Evolutionary conservation across 2,329 filamentous ascomycete species (phyloP).

Genomic region (Nemania sp.): DNA sequence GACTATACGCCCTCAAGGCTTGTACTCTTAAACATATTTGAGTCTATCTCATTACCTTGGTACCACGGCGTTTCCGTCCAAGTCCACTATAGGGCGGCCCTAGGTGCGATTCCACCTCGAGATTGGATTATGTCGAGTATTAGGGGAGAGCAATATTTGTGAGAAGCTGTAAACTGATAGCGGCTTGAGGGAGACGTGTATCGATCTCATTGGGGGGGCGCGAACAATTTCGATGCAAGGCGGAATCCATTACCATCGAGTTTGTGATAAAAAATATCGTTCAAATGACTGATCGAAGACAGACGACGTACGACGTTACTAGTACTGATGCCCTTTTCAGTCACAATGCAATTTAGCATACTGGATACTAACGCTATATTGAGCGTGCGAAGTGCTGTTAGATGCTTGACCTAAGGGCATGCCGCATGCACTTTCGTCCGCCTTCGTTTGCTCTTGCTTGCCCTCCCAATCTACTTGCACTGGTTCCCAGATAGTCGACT

Average conservation of each 20-base stretch:
- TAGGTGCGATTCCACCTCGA: slow-evolving; percentile 19
- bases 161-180: slow-evolving; percentile 26
- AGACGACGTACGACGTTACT: slow-evolving; percentile 5
- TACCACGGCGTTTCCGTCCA: not conserved
- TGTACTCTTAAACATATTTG: no score
- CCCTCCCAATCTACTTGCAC: no score
- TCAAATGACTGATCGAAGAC: not conserved
- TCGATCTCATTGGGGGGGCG: slow-evolving; percentile 7
- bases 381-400: no score
- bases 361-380: no score
- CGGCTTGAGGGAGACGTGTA: slow-evolving; percentile 1
- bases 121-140: slow-evolving; percentile 27
- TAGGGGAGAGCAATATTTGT: slow-evolving; percentile 22
- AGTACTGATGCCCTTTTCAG: no score
- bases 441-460: not conserved
- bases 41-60: not conserved
- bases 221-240: slow-evolving; percentile 31
- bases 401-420: not conserved
- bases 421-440: not conserved
- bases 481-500: no score
- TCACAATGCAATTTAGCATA: no score
- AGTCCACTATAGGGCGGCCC: slow-evolving; percentile 15
- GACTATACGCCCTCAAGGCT: not conserved
- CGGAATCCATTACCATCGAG: slow-evolving; percentile 25
- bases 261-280: slow-evolving; percentile 17